Evolutionary conservation across 202 grass and related monocot species (phyloP).

Genomic region (Panicum hallii): DNA sequence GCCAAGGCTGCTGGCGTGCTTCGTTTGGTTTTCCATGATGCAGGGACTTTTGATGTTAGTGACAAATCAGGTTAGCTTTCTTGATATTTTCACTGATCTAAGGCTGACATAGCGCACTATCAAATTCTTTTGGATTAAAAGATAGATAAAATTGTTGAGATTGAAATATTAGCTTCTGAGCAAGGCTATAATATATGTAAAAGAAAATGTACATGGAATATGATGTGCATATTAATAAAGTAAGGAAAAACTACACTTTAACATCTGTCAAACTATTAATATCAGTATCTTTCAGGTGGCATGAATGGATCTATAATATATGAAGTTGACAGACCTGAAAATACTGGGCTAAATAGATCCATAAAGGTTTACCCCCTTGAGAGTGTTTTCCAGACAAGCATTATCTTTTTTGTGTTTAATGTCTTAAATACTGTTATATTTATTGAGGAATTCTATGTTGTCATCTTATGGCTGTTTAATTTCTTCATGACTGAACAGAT

Average conservation of each 20-base stretch:
- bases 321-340: slow-evolving; percentile 92
- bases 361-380: slow-evolving; percentile 61
- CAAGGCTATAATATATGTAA: slow-evolving; percentile 16
- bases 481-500: slow-evolving; percentile 61
- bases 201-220: not conserved
- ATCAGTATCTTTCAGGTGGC: slow-evolving; percentile 68
- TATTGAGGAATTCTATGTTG: slow-evolving; percentile 17
- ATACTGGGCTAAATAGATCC: slow-evolving; percentile 79
- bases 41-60: slow-evolving; percentile 76
- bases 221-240: not conserved
- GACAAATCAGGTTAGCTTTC: slow-evolving; percentile 79
- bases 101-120: not conserved
- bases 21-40: slow-evolving; percentile 95
- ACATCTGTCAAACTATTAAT: slow-evolving; percentile 31
- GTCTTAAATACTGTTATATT: slow-evolving; percentile 17
- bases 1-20: slow-evolving; percentile 85
- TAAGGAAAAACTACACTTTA: not conserved
- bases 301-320: slow-evolving; percentile 98
- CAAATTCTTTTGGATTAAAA: not conserved
- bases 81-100: slow-evolving; percentile 12
- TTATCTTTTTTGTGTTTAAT: slow-evolving; percentile 19
- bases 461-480: slow-evolving; percentile 35
- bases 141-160: not conserved
- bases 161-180: slow-evolving; percentile 10
- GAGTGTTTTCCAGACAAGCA: slow-evolving; percentile 21